Conservation (phyloP, 1,284 basidiomycete genomes). For the Boletus semigastroideus region DNA sequence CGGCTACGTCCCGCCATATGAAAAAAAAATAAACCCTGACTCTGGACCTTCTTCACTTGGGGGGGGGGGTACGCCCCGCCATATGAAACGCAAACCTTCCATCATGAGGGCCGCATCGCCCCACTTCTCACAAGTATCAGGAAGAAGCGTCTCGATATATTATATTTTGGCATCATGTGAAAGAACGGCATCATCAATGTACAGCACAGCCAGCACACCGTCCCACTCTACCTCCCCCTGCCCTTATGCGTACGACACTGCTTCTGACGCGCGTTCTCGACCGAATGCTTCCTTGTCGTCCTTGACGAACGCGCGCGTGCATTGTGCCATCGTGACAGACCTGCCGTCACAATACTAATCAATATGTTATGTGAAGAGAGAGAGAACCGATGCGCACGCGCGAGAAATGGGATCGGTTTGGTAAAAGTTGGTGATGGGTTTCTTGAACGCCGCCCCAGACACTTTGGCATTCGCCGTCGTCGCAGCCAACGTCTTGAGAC, state of each 20-base stretch:
- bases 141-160: constrained; percentile 9
- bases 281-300: constrained; percentile 53
- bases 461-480: constrained; percentile 56
- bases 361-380: background rate
- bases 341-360: constrained; percentile 38
- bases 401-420: constrained; percentile 89
- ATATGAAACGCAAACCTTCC: too few relatives aligned
- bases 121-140: background rate
- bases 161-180: constrained; percentile 10
- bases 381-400: constrained; percentile 55
- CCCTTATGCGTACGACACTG: constrained; percentile 43
- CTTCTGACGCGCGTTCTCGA: constrained; percentile 38
- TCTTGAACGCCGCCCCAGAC: constrained; percentile 65
- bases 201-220: background rate
- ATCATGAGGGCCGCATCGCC: background rate
- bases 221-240: background rate
- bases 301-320: constrained; percentile 74
- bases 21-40: too few relatives aligned
- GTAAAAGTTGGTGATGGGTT: constrained; percentile 93
- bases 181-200: constrained; percentile 2
- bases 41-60: too few relatives aligned
- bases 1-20: too few relatives aligned
- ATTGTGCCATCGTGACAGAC: constrained; percentile 86
- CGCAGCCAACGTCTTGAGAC: constrained; percentile 61
- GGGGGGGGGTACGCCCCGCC: too few relatives aligned